Conservation (phyloP, 2,329 filamentous ascomycete genomes). For the Lachnellula willkommii region DNA sequence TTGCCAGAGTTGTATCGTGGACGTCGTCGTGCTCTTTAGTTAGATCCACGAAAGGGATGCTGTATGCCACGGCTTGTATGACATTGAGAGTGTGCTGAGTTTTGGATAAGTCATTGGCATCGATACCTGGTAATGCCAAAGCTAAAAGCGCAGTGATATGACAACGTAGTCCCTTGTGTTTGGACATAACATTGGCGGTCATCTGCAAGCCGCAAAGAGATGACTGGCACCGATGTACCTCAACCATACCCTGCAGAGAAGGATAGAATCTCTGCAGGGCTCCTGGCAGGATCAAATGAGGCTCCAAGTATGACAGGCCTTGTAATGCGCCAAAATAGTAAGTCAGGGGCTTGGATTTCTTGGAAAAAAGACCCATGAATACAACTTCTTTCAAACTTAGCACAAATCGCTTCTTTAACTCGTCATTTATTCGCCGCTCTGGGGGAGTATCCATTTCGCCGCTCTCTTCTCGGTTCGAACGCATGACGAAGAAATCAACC, state of each 20-base stretch:
- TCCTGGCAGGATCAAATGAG: slow-evolving; percentile 84
- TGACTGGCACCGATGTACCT: slow-evolving; percentile 93
- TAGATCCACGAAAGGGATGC: slow-evolving; percentile 84
- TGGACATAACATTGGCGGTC: slow-evolving; percentile 83
- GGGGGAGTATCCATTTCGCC: slow-evolving; percentile 83
- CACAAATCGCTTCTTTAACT: slow-evolving; percentile 85
- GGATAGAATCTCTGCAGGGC: slow-evolving; percentile 95
- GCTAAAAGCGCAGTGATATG: slow-evolving; percentile 94
- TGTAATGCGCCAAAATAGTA: slow-evolving; percentile 89
- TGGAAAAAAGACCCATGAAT: slow-evolving; percentile 97
- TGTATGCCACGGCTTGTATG: slow-evolving; percentile 92
- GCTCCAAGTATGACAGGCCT: slow-evolving; percentile 83
- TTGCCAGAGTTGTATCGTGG: slow-evolving; percentile 70
- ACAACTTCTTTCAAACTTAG: slow-evolving; percentile 83
- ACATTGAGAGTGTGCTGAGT: slow-evolving; percentile 92
- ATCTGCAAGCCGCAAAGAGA: slow-evolving; percentile 89
- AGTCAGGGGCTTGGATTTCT: slow-evolving; percentile 85
- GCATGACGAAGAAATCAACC: slow-evolving; percentile 92
- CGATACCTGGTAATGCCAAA: slow-evolving; percentile 87
- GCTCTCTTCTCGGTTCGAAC: slow-evolving; percentile 92
- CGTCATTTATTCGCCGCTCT: slow-evolving; percentile 71
- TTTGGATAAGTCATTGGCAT: slow-evolving; percentile 96
- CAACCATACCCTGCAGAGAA: slow-evolving; percentile 90
- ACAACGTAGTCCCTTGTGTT: slow-evolving; percentile 92
- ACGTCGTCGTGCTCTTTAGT: slow-evolving; percentile 62